phyloP scores from a whole-genome alignment of 2,329 filamentous ascomycete species.

The Scedosporium apiospermum region DNA sequence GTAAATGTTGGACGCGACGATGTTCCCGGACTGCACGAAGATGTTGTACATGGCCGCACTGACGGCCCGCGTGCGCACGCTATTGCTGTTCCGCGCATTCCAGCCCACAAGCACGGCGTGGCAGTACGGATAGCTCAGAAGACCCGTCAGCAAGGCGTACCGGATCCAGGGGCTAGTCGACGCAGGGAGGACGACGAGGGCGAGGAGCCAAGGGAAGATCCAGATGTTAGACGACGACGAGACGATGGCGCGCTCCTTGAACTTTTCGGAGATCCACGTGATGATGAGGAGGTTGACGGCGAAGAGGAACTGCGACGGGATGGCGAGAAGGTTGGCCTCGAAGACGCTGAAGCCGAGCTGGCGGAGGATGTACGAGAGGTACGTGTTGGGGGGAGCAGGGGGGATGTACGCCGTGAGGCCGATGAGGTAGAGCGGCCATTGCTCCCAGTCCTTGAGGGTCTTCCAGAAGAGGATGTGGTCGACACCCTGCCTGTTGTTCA shows the following conservation, averaged over 20 bases:
- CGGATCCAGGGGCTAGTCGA: slow-evolving; percentile 29
- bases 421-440: slow-evolving; percentile 48
- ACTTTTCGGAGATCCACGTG: slow-evolving; percentile 32
- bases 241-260: slow-evolving; percentile 34
- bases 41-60: slow-evolving; percentile 41
- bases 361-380: slow-evolving; percentile 34
- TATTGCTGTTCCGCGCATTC: slow-evolving; percentile 37
- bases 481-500: slow-evolving; percentile 45
- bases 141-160: slow-evolving; percentile 25
- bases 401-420: slow-evolving; percentile 39
- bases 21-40: slow-evolving; percentile 32
- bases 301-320: slow-evolving; percentile 33
- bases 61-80: slow-evolving; percentile 36
- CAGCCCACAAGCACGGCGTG: slow-evolving; percentile 38
- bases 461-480: slow-evolving; percentile 37
- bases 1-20: slow-evolving; percentile 40
- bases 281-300: slow-evolving; percentile 36
- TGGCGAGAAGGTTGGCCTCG: slow-evolving; percentile 34
- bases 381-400: slow-evolving; percentile 29
- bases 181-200: slow-evolving; percentile 28
- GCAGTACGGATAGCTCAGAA: slow-evolving; percentile 38
- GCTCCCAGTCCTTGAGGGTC: slow-evolving; percentile 46
- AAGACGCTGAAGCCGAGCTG: slow-evolving; percentile 34
- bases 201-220: slow-evolving; percentile 38
- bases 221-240: slow-evolving; percentile 37